Evolutionary conservation across 305 asterid species (phyloP), one percentile per base, ranked within the genome.

Genomic region (Withania somnifera): DNA sequence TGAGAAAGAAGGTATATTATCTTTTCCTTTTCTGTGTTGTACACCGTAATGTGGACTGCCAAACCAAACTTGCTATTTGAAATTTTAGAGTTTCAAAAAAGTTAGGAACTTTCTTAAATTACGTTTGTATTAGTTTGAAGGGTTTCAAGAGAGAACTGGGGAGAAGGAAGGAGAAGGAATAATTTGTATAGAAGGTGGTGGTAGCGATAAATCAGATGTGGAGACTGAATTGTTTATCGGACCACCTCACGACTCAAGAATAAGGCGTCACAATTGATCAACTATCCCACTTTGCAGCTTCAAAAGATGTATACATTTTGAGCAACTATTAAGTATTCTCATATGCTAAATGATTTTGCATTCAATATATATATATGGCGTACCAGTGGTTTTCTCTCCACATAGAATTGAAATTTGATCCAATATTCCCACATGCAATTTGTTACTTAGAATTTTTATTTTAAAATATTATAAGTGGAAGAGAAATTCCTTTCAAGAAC

Each of bases 211-310:
- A 61, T 92, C 95, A 40, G 97, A 92, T 32, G 98, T 95, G 79
- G 98, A 93, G 89, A 95, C 99, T 6, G 97, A 92, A 42, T 75
- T 95, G 88, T 91, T 91, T 88, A 95, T 95, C 34, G 99, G 98
- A 30, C 94, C 78, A 6, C 99, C 98, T 0, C 38, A 71, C 45
- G 97, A 93, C 84, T 78, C 87, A 38, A 89, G 97, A 89, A 84
- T 47, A 32, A 90, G 85, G 87, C 93, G 26, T 7, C 20, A 11
- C 19, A 60, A 60, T 26, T 60, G 4, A 58, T 22, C 66, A 22
- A 22, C 14, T 5, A 34, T 34, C 1, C 40, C n/a, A 13, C 54
- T 64, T 19, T 67, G 77, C 15, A 38, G 19, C 2, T 68, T 40
- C 36, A 67, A 38, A 61, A 61, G 0, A 34, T 11, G 22, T 13